phyloP scores from a whole-genome alignment of 2,329 filamentous ascomycete genomes.

The Colletotrichum kahawae region DNA sequence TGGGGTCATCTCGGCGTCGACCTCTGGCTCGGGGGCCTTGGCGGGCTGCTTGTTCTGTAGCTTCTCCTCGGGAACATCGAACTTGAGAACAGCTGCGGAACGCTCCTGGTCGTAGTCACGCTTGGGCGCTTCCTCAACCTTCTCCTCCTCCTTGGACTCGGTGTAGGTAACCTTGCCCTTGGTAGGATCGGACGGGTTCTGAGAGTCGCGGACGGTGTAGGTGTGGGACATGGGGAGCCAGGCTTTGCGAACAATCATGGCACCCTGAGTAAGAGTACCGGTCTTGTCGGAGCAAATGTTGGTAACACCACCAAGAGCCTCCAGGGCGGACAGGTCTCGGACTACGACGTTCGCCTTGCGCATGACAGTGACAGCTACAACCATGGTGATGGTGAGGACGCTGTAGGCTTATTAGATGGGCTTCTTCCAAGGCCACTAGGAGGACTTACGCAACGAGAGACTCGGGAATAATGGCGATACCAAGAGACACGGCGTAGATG shows the following conservation, averaged over 20 bases:
- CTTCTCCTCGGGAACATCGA: constrained; percentile 66
- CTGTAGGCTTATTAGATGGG: constrained; percentile 29
- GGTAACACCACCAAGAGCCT: constrained; percentile 73
- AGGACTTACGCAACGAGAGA: constrained; percentile 64
- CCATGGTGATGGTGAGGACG: constrained; percentile 74
- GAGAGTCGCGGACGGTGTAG: constrained; percentile 66
- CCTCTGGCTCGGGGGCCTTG: constrained; percentile 34
- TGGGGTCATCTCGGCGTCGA: constrained; percentile 50
- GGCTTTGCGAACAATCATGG: constrained; percentile 72
- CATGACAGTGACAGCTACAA: constrained; percentile 69
- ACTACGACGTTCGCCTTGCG: constrained; percentile 69
- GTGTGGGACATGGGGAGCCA: constrained; percentile 65
- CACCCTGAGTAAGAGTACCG: constrained; percentile 71
- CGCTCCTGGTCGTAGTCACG: constrained; percentile 65
- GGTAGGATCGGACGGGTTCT: constrained; percentile 66
- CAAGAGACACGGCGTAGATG: constrained; percentile 62
- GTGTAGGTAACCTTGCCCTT: constrained; percentile 58
- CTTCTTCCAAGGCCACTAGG: accelerated
- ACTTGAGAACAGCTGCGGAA: constrained; percentile 64
- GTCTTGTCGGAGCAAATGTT: constrained; percentile 79
- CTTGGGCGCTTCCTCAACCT: constrained; percentile 40
- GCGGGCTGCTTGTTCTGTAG: constrained; percentile 39
- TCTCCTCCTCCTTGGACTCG: constrained; percentile 35
- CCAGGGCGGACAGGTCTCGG: constrained; percentile 69
- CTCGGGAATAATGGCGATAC: constrained; percentile 68